phyloP scores from a whole-genome alignment of 2,329 filamentous ascomycete species.

The Penicillium sp. region DNA sequence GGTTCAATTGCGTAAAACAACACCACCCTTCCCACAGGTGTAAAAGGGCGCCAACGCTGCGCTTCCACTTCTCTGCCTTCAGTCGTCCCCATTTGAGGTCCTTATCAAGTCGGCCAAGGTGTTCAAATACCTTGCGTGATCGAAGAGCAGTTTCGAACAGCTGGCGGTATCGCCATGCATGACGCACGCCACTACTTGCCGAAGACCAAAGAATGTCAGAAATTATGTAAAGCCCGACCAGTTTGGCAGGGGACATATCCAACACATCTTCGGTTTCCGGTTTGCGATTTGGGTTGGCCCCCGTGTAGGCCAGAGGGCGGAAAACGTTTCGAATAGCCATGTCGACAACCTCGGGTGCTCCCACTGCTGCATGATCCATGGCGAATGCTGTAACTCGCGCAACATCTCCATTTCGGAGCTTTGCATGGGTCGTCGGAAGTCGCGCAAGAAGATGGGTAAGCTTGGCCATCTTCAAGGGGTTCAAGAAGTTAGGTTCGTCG shows the following conservation, averaged over 20 bases:
- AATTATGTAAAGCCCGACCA: conserved; percentile 78
- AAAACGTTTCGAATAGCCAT: conserved; percentile 80
- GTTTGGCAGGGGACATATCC: conserved; percentile 69
- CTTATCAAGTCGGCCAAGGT: conserved; percentile 70
- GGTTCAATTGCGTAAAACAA: conserved; percentile 69
- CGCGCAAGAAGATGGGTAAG: conserved; percentile 79
- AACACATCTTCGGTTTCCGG: conserved; percentile 44
- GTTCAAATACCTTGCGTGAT: conserved; percentile 67
- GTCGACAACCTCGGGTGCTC: conserved; percentile 87
- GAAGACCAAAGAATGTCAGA: conserved; percentile 79
- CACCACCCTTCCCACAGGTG: conserved; percentile 65
- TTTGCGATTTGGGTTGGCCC: conserved; percentile 60
- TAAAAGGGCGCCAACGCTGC: conserved; percentile 67
- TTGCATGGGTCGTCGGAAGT: conserved; percentile 71
- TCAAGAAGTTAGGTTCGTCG: conserved; percentile 66
- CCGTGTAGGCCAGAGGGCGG: conserved; percentile 70
- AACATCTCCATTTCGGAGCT: conserved; percentile 78
- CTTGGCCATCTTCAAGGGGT: conserved; percentile 79
- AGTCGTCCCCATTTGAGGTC: conserved; percentile 75
- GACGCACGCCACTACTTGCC: conserved; percentile 70
- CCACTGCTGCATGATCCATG: conserved; percentile 78
- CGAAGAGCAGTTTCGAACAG: conserved; percentile 73
- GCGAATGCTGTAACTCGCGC: conserved; percentile 84
- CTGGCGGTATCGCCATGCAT: conserved; percentile 82
- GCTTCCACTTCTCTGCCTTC: conserved; percentile 79